Base-by-base conservation (phyloP, 2,329 filamentous ascomycete genomes). In the Knoxdaviesia capensis region DNA sequence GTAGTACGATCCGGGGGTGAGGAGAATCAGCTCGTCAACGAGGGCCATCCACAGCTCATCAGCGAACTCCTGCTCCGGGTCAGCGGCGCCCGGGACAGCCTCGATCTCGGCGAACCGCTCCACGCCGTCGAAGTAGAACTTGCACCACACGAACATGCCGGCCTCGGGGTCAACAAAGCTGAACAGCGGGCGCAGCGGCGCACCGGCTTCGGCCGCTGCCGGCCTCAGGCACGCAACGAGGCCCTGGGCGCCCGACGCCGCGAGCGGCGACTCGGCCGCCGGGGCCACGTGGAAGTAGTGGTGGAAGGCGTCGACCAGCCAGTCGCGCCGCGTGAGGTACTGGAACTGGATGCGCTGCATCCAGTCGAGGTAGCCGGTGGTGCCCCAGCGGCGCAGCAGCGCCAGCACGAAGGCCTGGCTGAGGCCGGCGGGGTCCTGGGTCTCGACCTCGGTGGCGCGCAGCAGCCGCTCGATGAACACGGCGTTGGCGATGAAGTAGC, bases 321-420 rank as follows among this genome's bases (percentile, higher is more conserved):
- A 67, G 53, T 84, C 68, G 40, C 80, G 62, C 34, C 80, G 68
- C 39, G 60, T 59, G 2, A 78, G 80, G 56, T 85, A 86, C 52
- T 79, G 66, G 54, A 74, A 59, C 41, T 79, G 71, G 43, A 86
- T 63, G 54, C 74, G 65, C 45, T 82, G 72, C 41, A 86, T 62
- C 80, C 80, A 86, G 54, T 77, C 69, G 6, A 86, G 56, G 53
- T 81, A 86, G n/a, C 80, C 80, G 2, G 64, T 59, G 49, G 84
- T 77, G 8, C 77, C 79, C 80, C 80, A 86, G 47, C 71, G 67
- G 51, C 81, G 75, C 5, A 55, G 44, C 9, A 54, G 44, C 4
- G 43, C 38, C 2, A 55, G 43, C 0, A 46, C 44, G 28, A 54
- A 48, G 1, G 51, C 53, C 53, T 85, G 79, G 1, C 72, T 68